phyloP scores from a whole-genome alignment of 2,329 filamentous ascomycete genomes.

The Sporothrix schenckii region DNA sequence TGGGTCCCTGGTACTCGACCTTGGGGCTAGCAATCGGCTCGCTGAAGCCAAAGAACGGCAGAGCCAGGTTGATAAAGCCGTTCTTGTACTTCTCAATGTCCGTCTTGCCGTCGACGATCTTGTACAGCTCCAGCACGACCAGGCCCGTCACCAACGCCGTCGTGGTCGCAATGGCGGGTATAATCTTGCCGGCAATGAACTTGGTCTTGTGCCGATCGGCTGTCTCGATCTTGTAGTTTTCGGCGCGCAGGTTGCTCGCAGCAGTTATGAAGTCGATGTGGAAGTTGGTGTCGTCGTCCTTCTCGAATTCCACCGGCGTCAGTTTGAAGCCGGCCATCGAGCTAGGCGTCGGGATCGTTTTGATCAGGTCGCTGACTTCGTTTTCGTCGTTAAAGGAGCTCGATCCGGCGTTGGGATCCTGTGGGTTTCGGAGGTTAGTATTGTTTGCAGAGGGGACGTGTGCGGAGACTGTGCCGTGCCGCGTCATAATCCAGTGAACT shows the following conservation, averaged over 20 bases:
- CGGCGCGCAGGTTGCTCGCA: constrained; percentile 91
- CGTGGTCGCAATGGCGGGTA: constrained; percentile 95
- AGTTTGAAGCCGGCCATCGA: constrained; percentile 86
- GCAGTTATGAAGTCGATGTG: constrained; percentile 99
- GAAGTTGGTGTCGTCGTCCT: constrained; percentile 96
- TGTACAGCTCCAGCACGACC: constrained; percentile 91
- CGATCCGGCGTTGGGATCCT: constrained; percentile 74
- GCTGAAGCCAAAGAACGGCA: constrained; percentile 98
- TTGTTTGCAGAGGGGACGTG: too few relatives aligned
- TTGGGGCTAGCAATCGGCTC: constrained; percentile 95
- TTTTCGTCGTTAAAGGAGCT: constrained; percentile 68
- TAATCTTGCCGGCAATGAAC: constrained; percentile 99
- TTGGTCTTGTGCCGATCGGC: constrained; percentile 98
- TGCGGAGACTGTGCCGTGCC: too few relatives aligned
- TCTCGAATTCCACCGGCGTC: constrained; percentile 90
- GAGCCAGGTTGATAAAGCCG: constrained; percentile 91
- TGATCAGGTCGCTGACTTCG: constrained; percentile 73
- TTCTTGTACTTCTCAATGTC: constrained; percentile 99
- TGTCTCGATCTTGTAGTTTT: constrained; percentile 95
- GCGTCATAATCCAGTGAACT: constrained; percentile 41
- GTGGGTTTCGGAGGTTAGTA: background rate
- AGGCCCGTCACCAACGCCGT: constrained; percentile 94
- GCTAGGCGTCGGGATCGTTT: constrained; percentile 75
- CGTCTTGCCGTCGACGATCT: constrained; percentile 93
- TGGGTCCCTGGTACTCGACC: constrained; percentile 79